Evolutionary conservation across 768 basidiomycete genomes (phyloP).

Genomic region (Gautieria morchelliformis): DNA sequence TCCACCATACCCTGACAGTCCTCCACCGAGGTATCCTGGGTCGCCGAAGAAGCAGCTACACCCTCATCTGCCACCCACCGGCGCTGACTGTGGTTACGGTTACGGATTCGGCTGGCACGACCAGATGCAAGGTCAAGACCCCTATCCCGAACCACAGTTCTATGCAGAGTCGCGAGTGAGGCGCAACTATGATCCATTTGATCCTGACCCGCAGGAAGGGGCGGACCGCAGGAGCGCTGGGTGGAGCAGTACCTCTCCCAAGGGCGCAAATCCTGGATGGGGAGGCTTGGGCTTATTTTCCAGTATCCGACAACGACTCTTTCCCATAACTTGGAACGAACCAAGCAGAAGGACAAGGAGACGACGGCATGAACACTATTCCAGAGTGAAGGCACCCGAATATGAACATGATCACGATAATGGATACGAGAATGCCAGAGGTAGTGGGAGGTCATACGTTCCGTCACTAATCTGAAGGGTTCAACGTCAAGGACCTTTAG

Average conservation of each 20-base stretch:
- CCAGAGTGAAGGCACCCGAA: neutral
- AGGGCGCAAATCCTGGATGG: neutral
- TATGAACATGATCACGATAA: neutral
- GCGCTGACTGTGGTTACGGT: neutral
- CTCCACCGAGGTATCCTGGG: slow-evolving; percentile 4
- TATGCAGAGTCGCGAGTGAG: neutral
- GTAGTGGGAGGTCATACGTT: slow-evolving; percentile 2
- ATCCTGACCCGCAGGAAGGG: neutral
- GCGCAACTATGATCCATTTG: neutral
- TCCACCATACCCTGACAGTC: slow-evolving; percentile 1
- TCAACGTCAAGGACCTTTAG: neutral
- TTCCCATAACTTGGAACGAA: slow-evolving; percentile 4
- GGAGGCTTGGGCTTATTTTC: slow-evolving; percentile 1
- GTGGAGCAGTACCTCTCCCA: slow-evolving; percentile 1
- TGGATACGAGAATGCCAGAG: neutral
- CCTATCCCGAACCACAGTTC: neutral
- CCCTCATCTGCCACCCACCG: neutral
- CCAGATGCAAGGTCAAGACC: neutral
- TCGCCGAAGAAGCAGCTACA: neutral
- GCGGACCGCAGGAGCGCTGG: neutral
- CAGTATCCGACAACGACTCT: slow-evolving; percentile 1
- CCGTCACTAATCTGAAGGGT: slow-evolving; percentile 6
- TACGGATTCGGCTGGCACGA: slow-evolving; percentile 8
- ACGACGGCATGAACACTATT: neutral
- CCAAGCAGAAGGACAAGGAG: neutral